Evolutionary conservation across 2,329 filamentous ascomycete species (phyloP).

Genomic region (Microsporum ferrugineum): DNA sequence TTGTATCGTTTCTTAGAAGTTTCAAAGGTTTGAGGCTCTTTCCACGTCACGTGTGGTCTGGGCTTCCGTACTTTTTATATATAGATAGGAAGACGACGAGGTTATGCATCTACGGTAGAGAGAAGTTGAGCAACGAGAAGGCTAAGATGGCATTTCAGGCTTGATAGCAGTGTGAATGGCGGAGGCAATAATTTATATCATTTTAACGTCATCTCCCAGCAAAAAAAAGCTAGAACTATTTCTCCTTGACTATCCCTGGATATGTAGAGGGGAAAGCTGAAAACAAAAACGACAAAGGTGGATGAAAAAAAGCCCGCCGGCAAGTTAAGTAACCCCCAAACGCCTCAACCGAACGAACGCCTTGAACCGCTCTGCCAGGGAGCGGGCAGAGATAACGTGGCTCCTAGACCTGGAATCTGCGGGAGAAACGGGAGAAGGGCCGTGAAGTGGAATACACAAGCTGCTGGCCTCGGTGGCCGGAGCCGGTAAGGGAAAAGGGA

Average conservation of each 20-base stretch:
- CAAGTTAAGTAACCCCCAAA: neutral
- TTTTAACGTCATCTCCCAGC: neutral
- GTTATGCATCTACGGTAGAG: neutral
- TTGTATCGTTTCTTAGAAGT: neutral
- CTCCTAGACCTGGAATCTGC: neutral
- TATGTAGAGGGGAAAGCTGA: neutral
- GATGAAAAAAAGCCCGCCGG: neutral
- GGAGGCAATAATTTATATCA: neutral
- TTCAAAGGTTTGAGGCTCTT: neutral
- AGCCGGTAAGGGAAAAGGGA: neutral
- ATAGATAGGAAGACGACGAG: too few relatives aligned
- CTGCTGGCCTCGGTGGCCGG: neutral
- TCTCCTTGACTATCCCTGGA: neutral
- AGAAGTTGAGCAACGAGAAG: neutral
- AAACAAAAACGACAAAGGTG: neutral
- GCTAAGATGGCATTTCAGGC: neutral
- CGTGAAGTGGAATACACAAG: neutral
- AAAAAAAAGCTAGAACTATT: neutral
- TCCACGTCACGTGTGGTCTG: neutral
- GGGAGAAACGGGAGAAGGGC: neutral
- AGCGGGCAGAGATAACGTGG: neutral
- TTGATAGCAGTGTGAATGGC: neutral
- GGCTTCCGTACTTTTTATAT: neutral
- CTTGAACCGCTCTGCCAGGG: neutral
- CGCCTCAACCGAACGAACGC: constrained; percentile 2